These are phyloP conservation scores for Mycena alexandri DNA, from an alignment of 768 basidiomycete genomes.

Conservation along the genomic window DNA sequence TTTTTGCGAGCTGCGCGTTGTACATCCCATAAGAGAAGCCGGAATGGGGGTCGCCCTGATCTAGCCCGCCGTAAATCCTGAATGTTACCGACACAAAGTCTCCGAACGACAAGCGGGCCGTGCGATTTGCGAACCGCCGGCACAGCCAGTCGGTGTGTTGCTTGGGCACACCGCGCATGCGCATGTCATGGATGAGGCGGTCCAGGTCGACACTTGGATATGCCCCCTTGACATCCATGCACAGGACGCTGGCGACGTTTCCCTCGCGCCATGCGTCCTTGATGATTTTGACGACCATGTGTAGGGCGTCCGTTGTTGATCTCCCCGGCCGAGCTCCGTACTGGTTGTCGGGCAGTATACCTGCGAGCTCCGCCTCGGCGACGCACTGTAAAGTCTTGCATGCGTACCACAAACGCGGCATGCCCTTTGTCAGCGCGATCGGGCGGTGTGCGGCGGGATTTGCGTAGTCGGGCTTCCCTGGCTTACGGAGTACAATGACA, in stretches of 20 bases:
- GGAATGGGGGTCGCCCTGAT: slow-evolving; percentile 42
- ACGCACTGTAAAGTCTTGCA: slow-evolving; percentile 27
- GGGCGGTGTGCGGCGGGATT: slow-evolving; percentile 51
- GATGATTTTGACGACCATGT: slow-evolving; percentile 48
- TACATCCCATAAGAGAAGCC: slow-evolving; percentile 41
- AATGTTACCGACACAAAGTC: slow-evolving; percentile 36
- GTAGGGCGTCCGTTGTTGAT: slow-evolving; percentile 51
- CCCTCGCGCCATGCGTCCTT: slow-evolving; percentile 52
- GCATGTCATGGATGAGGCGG: slow-evolving; percentile 48
- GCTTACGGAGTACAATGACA: slow-evolving; percentile 51
- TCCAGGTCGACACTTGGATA: slow-evolving; percentile 55
- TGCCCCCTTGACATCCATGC: slow-evolving; percentile 58
- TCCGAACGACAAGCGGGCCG: slow-evolving; percentile 35
- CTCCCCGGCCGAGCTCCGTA: slow-evolving; percentile 56
- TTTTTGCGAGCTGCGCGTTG: slow-evolving; percentile 35
- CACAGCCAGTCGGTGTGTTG: slow-evolving; percentile 36
- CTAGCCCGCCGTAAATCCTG: slow-evolving; percentile 35
- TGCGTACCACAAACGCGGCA: slow-evolving; percentile 36
- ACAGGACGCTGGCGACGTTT: slow-evolving; percentile 52
- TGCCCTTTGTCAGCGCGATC: slow-evolving; percentile 48
- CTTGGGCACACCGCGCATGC: slow-evolving; percentile 42
- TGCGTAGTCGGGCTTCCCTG: slow-evolving; percentile 49
- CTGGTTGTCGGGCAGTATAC: slow-evolving; percentile 50
- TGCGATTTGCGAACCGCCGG: slow-evolving; percentile 18
- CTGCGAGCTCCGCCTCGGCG: slow-evolving; percentile 45